Evolutionary conservation across 805 yeast genomes (phyloP).

Genomic region (Candida krabiensis): DNA sequence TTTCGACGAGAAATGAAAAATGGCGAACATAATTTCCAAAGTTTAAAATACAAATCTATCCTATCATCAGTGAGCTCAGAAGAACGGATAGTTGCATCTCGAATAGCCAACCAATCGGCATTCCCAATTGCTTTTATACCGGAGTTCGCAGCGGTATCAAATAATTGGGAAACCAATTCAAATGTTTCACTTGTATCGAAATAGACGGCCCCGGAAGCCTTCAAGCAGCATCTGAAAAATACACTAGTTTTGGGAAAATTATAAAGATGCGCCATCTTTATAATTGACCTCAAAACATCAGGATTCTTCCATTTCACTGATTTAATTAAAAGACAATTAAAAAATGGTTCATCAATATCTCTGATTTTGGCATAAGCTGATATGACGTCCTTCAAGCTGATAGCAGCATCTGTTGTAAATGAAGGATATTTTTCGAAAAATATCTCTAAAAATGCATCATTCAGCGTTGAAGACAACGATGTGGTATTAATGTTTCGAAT

Average conservation of each 20-base stretch:
- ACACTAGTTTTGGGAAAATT: slow-evolving; percentile 64
- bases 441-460: slow-evolving; percentile 66
- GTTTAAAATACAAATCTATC: slow-evolving; percentile 50
- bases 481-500: slow-evolving; percentile 47
- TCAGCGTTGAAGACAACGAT: slow-evolving; percentile 69
- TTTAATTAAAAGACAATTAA: slow-evolving; percentile 71
- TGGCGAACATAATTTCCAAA: slow-evolving; percentile 51
- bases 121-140: slow-evolving; percentile 62
- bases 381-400: slow-evolving; percentile 55
- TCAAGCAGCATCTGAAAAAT: slow-evolving; percentile 69
- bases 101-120: slow-evolving; percentile 83
- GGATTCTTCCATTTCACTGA: slow-evolving; percentile 65
- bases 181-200: slow-evolving; percentile 54
- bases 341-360: slow-evolving; percentile 75
- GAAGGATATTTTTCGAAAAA: slow-evolving; percentile 63
- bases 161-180: slow-evolving; percentile 24
- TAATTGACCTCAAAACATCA: slow-evolving; percentile 60
- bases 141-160: slow-evolving; percentile 44
- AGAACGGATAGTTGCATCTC: slow-evolving; percentile 70
- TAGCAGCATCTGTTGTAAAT: slow-evolving; percentile 52
- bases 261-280: slow-evolving; percentile 59
- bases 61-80: slow-evolving; percentile 38
- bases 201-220: slow-evolving; percentile 64
- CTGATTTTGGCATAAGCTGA: slow-evolving; percentile 54
- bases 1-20: slow-evolving; percentile 45